Percentiles rank a stretch among this genome's conserved stretches.
phyloP scores from a whole-genome alignment of 805 yeast genomes.

The Clavispora vitiphila region DNA sequence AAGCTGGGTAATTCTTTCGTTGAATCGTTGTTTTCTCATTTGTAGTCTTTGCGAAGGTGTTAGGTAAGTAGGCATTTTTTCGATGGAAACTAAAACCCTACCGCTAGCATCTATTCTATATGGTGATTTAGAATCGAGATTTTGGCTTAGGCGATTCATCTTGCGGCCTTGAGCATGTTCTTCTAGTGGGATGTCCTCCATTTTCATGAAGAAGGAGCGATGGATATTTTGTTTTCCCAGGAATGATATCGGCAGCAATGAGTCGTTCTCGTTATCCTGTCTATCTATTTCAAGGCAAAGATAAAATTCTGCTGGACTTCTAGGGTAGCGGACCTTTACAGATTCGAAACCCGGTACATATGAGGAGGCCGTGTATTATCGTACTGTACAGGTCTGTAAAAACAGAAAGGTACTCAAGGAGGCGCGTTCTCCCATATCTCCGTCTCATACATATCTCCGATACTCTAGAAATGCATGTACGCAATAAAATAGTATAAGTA shows the following conservation, averaged over 20 bases:
- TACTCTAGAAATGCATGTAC: too few relatives aligned
- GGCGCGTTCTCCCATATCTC: neutral
- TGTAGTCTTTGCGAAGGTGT: constrained; percentile 29
- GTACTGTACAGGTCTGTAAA: neutral
- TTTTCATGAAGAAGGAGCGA: neutral
- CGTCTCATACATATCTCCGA: too few relatives aligned
- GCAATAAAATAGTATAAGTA: neutral
- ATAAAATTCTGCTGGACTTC: neutral
- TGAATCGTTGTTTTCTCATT: constrained; percentile 22
- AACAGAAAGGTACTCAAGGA: neutral
- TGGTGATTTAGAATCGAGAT: neutral
- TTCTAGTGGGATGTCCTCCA: neutral
- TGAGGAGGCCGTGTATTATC: neutral
- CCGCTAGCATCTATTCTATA: neutral
- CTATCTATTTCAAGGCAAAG: neutral
- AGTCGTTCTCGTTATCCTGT: neutral
- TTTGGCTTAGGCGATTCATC: neutral
- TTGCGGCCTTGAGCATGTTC: neutral
- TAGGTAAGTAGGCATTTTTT: constrained; percentile 21
- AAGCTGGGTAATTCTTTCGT: constrained; percentile 18
- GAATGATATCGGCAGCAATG: neutral
- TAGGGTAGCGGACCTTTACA: neutral
- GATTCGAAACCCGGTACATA: neutral
- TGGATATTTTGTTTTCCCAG: neutral
- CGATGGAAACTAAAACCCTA: constrained; percentile 12